These are phyloP conservation scores for Vaccinium macrocarpon DNA, from an alignment of 148 eudicot species.

Conservation along the genomic window DNA sequence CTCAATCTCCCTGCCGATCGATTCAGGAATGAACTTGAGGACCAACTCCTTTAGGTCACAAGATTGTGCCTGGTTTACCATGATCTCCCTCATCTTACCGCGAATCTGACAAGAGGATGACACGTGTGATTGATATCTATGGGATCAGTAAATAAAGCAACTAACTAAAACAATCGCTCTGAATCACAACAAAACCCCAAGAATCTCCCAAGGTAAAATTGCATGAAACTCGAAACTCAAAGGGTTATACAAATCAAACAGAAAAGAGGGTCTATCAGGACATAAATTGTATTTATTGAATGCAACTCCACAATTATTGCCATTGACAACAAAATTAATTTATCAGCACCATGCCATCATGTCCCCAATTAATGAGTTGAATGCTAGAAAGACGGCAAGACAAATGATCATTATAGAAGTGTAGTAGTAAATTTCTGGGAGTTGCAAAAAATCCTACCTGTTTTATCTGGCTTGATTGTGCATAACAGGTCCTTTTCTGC, in stretches of 20 bases:
- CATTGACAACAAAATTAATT: background rate
- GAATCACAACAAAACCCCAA: background rate
- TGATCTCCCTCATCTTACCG: slow-evolving; percentile 84
- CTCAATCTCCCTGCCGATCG: slow-evolving; percentile 85
- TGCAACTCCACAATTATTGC: background rate
- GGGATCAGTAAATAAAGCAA: background rate
- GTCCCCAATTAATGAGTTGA: background rate
- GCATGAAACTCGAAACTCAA: background rate
- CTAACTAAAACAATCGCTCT: background rate
- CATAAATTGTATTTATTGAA: background rate
- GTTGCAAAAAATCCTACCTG: slow-evolving; percentile 7
- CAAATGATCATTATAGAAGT: background rate
- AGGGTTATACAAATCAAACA: background rate
- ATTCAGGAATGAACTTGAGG: slow-evolving; percentile 75
- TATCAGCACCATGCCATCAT: background rate
- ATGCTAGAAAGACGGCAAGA: background rate
- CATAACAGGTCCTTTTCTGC: slow-evolving; percentile 31
- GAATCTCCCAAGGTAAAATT: background rate
- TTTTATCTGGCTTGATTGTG: slow-evolving; percentile 28
- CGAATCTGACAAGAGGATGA: slow-evolving; percentile 46
- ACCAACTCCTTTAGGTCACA: slow-evolving; percentile 84
- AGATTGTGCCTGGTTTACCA: slow-evolving; percentile 78
- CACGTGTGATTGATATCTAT: background rate
- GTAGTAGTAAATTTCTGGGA: background rate
- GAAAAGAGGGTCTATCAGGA: background rate